Percentiles rank a stretch among this genome's conserved stretches.
Evolutionary conservation across 345 rosid genomes (phyloP).

Genomic region (Acer campestre): DNA sequence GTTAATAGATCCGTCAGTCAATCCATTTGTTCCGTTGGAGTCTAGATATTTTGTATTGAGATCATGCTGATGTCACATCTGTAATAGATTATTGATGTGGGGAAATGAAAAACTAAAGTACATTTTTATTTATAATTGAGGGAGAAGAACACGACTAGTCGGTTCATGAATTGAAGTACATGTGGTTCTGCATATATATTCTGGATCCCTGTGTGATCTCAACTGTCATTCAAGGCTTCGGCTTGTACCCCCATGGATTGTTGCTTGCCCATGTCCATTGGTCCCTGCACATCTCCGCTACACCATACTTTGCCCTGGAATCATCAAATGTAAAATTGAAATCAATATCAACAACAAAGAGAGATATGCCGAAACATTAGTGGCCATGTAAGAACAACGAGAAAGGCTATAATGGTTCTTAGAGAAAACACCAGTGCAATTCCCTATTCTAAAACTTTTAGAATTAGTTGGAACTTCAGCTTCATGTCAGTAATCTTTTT

Average conservation of each 20-base stretch:
- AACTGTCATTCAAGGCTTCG: conserved; percentile 39
- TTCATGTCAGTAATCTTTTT: background rate
- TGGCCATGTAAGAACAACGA: background rate
- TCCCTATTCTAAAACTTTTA: background rate
- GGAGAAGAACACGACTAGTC: background rate
- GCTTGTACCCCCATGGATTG: conserved; percentile 86
- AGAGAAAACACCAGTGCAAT: background rate
- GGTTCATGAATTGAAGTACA: background rate
- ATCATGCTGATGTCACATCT: too few relatives aligned
- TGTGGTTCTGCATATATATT: background rate
- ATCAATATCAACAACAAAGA: background rate
- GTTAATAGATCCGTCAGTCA: too few relatives aligned
- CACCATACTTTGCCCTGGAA: conserved; percentile 87
- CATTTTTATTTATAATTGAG: background rate
- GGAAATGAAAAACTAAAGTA: background rate
- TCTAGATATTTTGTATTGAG: too few relatives aligned
- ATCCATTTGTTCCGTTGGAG: too few relatives aligned
- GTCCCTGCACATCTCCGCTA: conserved; percentile 89
- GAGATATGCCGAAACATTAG: background rate
- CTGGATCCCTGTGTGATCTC: background rate
- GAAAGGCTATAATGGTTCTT: background rate
- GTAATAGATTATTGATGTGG: background rate
- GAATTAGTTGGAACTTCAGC: background rate
- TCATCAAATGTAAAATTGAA: background rate
- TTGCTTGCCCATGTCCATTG: conserved; percentile 96